Evolutionary conservation across 1,284 basidiomycete species (phyloP), one percentile per base, ranked within the genome.

Genomic region (Trametes hirsuta): DNA sequence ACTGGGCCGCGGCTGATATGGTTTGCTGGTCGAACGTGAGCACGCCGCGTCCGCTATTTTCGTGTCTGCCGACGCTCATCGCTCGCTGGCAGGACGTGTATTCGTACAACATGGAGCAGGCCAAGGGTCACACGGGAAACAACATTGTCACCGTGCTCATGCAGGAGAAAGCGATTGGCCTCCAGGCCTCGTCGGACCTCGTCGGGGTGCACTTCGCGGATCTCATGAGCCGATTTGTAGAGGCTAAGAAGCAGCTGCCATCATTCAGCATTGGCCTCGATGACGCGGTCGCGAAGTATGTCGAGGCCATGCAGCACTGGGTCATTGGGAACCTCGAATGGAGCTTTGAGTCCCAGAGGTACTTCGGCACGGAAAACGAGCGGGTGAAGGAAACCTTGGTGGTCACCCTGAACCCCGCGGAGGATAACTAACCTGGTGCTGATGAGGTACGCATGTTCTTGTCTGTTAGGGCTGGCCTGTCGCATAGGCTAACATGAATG

Each of bases 1-100:
- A 77, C 59, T 73, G 73, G 66, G 72, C 71, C 14, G 75, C 75
- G 6, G 74, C 75, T 34, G 79, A 80, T 63, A 74, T 80, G 73
- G 75, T 80, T 24, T 77, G 75, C 61, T 77, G 75, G 75, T 68
- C 77, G 11, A 80, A 80, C 59, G 78, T 80, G 61, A 65, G 76
- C 66, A 18, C 10, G 37, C 14, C 24, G 14, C 15, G 34, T 1
- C 30, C 34, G 41, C 18, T 34, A 10, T 44, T 18, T 9, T 35
- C 22, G 9, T 4, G 22, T 14, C 12, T 1, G 8, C 30, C 34
- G 30, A 1, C 47, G 30, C 34, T 48, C n/a, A 40, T n/a, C 8
- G 1, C 22, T 40, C 30, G 10, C 18, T 35, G n/a, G 4, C 56
- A 79, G 77, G 78, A 79, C 61, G 66, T 79, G 14, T 80, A 79